Base-by-base conservation (phyloP, 345 rosid species). In the Moringa oleifera region DNA sequence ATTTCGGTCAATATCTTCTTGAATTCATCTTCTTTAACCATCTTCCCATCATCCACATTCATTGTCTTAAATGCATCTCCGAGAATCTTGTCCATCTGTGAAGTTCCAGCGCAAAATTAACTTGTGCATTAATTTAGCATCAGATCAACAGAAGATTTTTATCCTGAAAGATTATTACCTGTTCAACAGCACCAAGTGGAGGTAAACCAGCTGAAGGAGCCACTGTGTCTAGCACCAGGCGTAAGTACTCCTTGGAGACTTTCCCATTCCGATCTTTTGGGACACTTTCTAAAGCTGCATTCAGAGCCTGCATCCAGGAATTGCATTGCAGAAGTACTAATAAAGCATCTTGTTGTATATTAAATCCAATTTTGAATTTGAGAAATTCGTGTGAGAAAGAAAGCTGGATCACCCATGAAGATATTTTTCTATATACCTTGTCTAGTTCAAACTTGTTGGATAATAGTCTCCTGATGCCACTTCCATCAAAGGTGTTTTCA, bases 401-500 rank as follows among this genome's bases (percentile, higher is more conserved):
- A 25, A 13, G 64, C 53, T 55, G 59, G 57, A 31, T 4, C n/a
- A 18, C 11, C 37, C 37, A 4, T 33, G 37, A 11, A 33, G 37
- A 33, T 22, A n/a, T n/a, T n/a, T n/a, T n/a, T n/a, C n/a, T n/a
- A n/a, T n/a, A 46, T 19, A 90, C 97, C 95, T 91, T 89, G 57
- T 91, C 96, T 9, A 85, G 67, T 61, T 95, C 99, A 47, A 88
- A 87, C 79, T 91, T 91, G 73, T 89, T 91, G 63, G 85, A 62
- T 55, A 89, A 67, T 23, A 95, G 83, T 67, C 84, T 84, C 78
- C 69, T 84, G 23, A 91, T 80, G 67, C 84, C 91, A 63, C 78
- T 87, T 67, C 97, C 99, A 73, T 95, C 93, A 36, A 87, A 91
- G 53, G 80, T 87, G 73, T 84, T 87, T 59, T 89, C 97, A 25